Base-by-base conservation (phyloP, 495 filamentous ascomycete species). In the Neurospora tetrasperma region DNA sequence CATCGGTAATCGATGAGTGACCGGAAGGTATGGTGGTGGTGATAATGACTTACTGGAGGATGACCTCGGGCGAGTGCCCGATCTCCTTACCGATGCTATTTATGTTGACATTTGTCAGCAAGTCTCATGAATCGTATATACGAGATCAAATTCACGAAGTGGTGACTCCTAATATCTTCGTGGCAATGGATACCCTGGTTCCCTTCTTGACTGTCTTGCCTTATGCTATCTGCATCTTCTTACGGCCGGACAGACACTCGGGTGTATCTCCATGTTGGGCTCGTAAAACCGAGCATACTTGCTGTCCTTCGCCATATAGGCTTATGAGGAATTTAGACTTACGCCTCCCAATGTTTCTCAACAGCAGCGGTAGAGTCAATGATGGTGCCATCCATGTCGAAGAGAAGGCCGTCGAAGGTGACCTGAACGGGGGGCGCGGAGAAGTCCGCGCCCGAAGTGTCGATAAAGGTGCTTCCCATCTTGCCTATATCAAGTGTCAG, bases 301-400 rank as follows among this genome's bases (percentile, higher is more conserved):
- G 8, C 5, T 6, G 1, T 4, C 23, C 2, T 6, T 6, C 20
- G 20, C 4, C 5, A 23, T 14, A 12, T 31, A 0, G 14, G 16
- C 20, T 1, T 16, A 4, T 16, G 7, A 31, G 46, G 20, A 35
- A 16, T 4, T 31, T 9, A 14, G 14, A 62, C 87, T 84, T 83
- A 94, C 92, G 88, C 86, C 74, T 92, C 86, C 96, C 96, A 99
- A 82, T 97, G 91, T 80, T 97, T 97, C 71, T 93, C 88, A 44
- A 99, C 94, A 14, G 96, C 96, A 46, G 84, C 80, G 2, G 92
- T 94, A 8, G 90, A 92, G 75, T 94, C 91, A 74, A 94, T 90
- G 74, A 94, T 93, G 66, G 91, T 93, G 39, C 91, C 94, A 77
- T 96, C 94, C 88, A 97, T 94, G 82, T 98, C 95, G 75, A 97